phyloP scores from a whole-genome alignment of 2,329 filamentous ascomycete species.

The Diplodia corticola region DNA sequence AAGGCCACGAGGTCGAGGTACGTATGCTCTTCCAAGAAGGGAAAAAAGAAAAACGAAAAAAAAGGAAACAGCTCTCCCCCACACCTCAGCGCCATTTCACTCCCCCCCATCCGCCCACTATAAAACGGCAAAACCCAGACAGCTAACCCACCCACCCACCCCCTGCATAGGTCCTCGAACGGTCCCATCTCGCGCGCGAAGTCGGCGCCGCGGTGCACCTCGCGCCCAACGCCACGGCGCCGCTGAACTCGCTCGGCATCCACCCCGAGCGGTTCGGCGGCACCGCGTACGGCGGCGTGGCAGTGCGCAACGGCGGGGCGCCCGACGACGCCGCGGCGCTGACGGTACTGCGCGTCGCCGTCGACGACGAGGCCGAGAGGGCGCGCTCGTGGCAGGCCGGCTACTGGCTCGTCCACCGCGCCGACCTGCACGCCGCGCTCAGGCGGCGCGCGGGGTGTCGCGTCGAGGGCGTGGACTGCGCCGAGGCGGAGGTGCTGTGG shows the following conservation, averaged over 20 bases:
- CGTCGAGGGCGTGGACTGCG: constrained; percentile 47
- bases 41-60: not conserved
- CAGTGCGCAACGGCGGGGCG: not conserved
- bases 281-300: constrained; percentile 6
- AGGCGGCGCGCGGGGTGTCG: constrained; percentile 45
- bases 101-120: too few species aligned
- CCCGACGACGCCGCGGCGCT: not conserved
- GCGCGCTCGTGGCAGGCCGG: not conserved
- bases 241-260: constrained; percentile 52
- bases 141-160: not conserved
- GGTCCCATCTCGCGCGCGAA: constrained; percentile 58
- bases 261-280: constrained; percentile 44
- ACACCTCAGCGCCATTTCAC: too few species aligned
- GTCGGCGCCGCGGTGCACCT: constrained; percentile 63
- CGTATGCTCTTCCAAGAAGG: too few species aligned
- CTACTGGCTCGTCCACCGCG: constrained; percentile 47
- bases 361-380: not conserved
- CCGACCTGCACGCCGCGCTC: constrained; percentile 54
- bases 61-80: too few species aligned
- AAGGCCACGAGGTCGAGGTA: constrained; percentile 50
- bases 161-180: constrained; percentile 59
- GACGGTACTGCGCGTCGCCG: not conserved
- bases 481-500: constrained; percentile 46
- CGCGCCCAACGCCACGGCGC: constrained; percentile 61
- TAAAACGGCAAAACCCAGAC: too few species aligned